Evolutionary conservation across 176 grass and related monocot genomes (phyloP).

Genomic region (Rhynchospora pubera): DNA sequence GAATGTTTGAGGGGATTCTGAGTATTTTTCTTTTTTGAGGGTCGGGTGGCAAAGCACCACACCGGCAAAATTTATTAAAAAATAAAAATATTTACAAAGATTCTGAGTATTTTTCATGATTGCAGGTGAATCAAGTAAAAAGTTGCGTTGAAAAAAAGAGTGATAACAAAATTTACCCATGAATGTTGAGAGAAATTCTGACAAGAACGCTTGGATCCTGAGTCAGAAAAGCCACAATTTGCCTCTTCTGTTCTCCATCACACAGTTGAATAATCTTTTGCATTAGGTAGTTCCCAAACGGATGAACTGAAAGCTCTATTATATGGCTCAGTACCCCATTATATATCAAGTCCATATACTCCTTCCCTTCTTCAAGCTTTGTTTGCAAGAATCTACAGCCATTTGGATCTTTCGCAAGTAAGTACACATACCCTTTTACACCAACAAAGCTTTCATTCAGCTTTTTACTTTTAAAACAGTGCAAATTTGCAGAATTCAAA

Average conservation of each 20-base stretch:
- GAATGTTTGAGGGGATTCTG: not conserved
- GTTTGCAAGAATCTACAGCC: conserved; percentile 79
- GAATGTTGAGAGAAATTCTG: conserved; percentile 55
- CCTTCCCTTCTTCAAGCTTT: conserved; percentile 56
- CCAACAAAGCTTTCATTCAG: conserved; percentile 33
- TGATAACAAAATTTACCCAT: conserved; percentile 48
- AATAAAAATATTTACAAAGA: too few species aligned
- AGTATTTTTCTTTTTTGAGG: too few species aligned
- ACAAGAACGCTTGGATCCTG: conserved; percentile 36
- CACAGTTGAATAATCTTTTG: conserved; percentile 81
- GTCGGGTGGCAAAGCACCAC: too few species aligned
- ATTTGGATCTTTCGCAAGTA: conserved; percentile 69
- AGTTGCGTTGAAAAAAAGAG: not conserved
- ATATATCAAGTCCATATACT: conserved; percentile 57
- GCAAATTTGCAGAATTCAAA: conserved; percentile 23
- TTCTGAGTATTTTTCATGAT: not conserved
- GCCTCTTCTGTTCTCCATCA: conserved; percentile 55
- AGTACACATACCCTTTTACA: conserved; percentile 45
- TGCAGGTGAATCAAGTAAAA: not conserved
- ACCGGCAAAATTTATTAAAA: too few species aligned
- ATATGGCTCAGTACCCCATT: conserved; percentile 41
- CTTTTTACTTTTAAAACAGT: not conserved
- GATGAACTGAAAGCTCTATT: conserved; percentile 67
- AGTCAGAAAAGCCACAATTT: conserved; percentile 38
- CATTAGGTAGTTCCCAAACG: conserved; percentile 88